A percentile compares a stretch with the other conserved stretches of the same genome.
Evolutionary conservation across 2,329 filamentous ascomycete species (phyloP).

Genomic region (Aspergillus novofumigatus): DNA sequence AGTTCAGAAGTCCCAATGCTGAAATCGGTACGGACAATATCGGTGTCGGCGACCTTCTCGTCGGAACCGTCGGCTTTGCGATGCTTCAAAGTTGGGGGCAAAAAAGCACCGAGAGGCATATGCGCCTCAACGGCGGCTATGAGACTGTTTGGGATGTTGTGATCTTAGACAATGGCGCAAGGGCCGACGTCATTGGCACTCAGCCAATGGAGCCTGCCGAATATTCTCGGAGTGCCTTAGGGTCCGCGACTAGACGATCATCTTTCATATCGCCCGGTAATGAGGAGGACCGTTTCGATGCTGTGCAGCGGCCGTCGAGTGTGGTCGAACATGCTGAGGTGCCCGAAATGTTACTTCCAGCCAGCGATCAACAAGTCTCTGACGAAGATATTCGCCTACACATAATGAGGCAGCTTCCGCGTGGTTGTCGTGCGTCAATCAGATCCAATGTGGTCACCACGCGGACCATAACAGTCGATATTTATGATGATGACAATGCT

Average conservation of each 20-base stretch:
- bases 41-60: conserved; percentile 41
- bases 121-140: conserved; percentile 39
- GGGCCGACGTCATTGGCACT: conserved; percentile 45
- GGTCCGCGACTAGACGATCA: conserved; percentile 50
- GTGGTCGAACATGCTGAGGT: conserved; percentile 19
- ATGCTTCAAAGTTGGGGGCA: conserved; percentile 45
- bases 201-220: conserved; percentile 30
- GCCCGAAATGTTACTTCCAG: conserved; percentile 28
- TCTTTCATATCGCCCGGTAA: conserved; percentile 41
- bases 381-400: conserved; percentile 46
- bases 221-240: conserved; percentile 42
- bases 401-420: conserved; percentile 44
- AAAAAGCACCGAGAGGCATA: conserved; percentile 40
- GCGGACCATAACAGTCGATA: conserved; percentile 45
- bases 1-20: conserved; percentile 38
- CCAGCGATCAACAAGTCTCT: conserved; percentile 36
- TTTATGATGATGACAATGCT: conserved; percentile 40
- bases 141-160: conserved; percentile 47
- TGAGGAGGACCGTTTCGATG: conserved; percentile 36
- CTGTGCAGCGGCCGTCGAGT: conserved; percentile 32
- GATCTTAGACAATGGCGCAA: conserved; percentile 43
- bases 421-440: conserved; percentile 41
- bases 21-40: conserved; percentile 33
- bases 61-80: conserved; percentile 43
- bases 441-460: conserved; percentile 41